Conservation (phyloP, 768 basidiomycete species). For the Mycena belliarum region DNA sequence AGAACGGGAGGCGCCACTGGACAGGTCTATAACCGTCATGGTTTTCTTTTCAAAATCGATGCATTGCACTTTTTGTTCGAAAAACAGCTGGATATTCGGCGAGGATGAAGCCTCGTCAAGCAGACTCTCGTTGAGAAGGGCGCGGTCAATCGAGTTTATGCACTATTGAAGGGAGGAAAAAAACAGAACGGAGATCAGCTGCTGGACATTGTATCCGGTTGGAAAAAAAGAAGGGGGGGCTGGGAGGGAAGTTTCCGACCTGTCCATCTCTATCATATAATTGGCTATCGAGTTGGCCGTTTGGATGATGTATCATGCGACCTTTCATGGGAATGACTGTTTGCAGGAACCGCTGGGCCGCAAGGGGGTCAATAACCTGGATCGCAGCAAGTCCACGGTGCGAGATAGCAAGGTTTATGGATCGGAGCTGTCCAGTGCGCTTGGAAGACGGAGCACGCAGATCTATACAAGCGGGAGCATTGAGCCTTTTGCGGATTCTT, state of each 20-base stretch:
- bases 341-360: constrained; percentile 70
- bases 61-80: constrained; percentile 77
- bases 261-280: constrained; percentile 86
- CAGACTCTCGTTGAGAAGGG: constrained; percentile 83
- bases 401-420: constrained; percentile 96
- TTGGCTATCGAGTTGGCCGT: constrained; percentile 79
- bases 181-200: constrained; percentile 24
- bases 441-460: constrained; percentile 72
- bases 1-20: constrained; percentile 42
- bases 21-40: constrained; percentile 52
- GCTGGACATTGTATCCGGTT: constrained; percentile 12
- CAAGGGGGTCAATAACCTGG: constrained; percentile 70
- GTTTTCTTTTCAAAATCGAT: constrained; percentile 72
- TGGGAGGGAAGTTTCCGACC: constrained; percentile 45
- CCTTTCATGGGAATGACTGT: constrained; percentile 92
- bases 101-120: constrained; percentile 70
- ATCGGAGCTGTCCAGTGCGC: constrained; percentile 70
- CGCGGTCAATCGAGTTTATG: constrained; percentile 92
- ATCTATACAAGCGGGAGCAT: constrained; percentile 45
- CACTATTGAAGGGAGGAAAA: constrained; percentile 54
- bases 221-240: constrained; percentile 20
- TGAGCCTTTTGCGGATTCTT: constrained; percentile 21
- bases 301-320: constrained; percentile 86
- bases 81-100: constrained; percentile 67
- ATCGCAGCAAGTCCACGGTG: constrained; percentile 90